phyloP scores from a whole-genome alignment of 768 basidiomycete species.

The Tricholoma sp. region DNA sequence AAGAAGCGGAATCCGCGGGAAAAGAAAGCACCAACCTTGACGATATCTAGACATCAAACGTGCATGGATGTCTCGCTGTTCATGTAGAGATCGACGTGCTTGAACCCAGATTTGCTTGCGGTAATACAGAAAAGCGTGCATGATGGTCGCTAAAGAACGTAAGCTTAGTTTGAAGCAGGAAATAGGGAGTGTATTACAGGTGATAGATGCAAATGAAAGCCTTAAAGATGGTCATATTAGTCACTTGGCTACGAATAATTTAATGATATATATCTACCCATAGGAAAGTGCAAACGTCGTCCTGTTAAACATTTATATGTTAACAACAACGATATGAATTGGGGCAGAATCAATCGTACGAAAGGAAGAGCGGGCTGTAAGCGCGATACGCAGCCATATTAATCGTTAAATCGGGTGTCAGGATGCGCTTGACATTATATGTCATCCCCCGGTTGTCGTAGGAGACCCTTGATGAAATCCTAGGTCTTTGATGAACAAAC shows the following conservation, averaged over 20 bases:
- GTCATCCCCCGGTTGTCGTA: neutral
- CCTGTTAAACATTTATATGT: neutral
- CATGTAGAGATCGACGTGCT: slow-evolving; percentile 62
- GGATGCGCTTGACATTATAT: neutral
- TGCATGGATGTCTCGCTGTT: slow-evolving; percentile 83
- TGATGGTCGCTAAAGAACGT: slow-evolving; percentile 43
- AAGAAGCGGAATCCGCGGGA: no score
- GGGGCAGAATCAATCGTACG: no score
- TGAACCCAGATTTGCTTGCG: slow-evolving; percentile 77
- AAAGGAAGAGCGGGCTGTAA: no score
- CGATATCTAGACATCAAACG: slow-evolving; percentile 73
- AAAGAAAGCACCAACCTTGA: slow-evolving; percentile 23
- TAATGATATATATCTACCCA: slow-evolving; percentile 24
- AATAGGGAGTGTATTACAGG: slow-evolving; percentile 16
- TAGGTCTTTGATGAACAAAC: no score
- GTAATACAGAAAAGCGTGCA: slow-evolving; percentile 69
- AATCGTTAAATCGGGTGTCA: no score
- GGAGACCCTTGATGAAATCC: slow-evolving; percentile 6
- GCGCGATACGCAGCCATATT: no score
- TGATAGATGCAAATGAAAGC: slow-evolving; percentile 76
- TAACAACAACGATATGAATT: no score
- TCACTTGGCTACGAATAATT: no score
- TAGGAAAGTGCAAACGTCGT: slow-evolving; percentile 77
- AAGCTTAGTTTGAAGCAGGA: no score
- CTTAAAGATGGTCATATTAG: no score